Percentiles rank a stretch among this genome's conserved stretches.
These are phyloP conservation scores for Citrus inodora DNA, from an alignment of 345 rosid genomes.

Conservation along the genomic window DNA sequence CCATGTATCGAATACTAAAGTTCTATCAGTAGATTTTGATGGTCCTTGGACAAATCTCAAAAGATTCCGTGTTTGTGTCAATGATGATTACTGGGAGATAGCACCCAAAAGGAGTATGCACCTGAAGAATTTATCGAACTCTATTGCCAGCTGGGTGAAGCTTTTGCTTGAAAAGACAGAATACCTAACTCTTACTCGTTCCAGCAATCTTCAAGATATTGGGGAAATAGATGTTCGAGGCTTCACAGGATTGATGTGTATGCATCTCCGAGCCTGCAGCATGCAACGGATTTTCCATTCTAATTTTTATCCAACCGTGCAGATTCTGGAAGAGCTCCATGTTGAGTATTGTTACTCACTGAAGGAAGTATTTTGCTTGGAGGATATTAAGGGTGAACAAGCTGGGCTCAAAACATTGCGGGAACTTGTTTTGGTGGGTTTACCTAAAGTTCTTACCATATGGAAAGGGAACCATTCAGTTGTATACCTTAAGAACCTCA, in stretches of 20 bases:
- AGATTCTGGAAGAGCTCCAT: neutral
- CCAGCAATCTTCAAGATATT: neutral
- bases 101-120: constrained; percentile 1
- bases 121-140: neutral
- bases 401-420: neutral
- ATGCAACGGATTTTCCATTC: neutral
- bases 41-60: constrained; percentile 2
- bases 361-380: constrained; percentile 3
- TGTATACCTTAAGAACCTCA: neutral
- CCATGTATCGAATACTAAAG: neutral
- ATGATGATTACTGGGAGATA: constrained; percentile 8
- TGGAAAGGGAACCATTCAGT: neutral
- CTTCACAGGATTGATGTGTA: neutral
- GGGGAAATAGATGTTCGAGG: neutral
- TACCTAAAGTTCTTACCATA: neutral
- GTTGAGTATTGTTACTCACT: constrained; percentile 8
- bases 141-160: neutral
- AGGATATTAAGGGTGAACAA: neutral
- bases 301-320: neutral
- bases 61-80: constrained; percentile 3
- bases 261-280: constrained; percentile 5
- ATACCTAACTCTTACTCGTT: neutral
- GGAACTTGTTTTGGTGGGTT: neutral
- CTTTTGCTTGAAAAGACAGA: neutral
- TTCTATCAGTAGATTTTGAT: neutral